Percentiles rank a stretch among this genome's conserved stretches.
These are phyloP conservation scores for Hymenoscyphus fructigenus DNA, from an alignment of 2,329 filamentous ascomycete species.

Conservation along the genomic window DNA sequence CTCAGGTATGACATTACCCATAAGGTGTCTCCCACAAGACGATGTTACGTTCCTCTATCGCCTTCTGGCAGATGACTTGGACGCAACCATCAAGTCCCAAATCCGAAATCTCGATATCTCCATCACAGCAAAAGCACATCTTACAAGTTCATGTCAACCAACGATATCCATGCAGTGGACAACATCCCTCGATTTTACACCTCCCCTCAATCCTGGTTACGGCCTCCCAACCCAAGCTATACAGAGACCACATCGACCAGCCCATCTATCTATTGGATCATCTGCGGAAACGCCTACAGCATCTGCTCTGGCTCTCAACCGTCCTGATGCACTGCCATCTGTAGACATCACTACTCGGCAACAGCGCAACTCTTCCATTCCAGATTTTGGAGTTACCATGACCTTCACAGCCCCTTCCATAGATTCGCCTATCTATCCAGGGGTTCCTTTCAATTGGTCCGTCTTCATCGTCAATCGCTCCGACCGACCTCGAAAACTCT, in stretches of 20 bases:
- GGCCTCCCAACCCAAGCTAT: conserved; percentile 57
- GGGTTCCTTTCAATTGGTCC: conserved; percentile 69
- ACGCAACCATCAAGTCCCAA: conserved; percentile 44
- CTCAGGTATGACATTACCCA: conserved; percentile 52
- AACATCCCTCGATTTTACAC: conserved; percentile 67
- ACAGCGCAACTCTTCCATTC: conserved; percentile 45
- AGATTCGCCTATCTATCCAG: conserved; percentile 57
- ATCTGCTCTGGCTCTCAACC: conserved; percentile 54
- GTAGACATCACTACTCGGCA: conserved; percentile 51
- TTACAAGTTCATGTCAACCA: conserved; percentile 59
- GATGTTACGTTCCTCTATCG: conserved; percentile 75
- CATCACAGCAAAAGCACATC: conserved; percentile 58
- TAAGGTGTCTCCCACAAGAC: conserved; percentile 68
- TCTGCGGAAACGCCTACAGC: conserved; percentile 53
- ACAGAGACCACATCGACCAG: conserved; percentile 60
- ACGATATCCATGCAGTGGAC: conserved; percentile 66
- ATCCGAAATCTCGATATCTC: conserved; percentile 57
- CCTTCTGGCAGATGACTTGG: conserved; percentile 48
- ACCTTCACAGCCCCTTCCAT: conserved; percentile 66
- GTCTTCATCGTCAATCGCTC: conserved; percentile 76
- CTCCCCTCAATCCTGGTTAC: conserved; percentile 63
- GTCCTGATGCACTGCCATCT: conserved; percentile 59
- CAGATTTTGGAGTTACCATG: conserved; percentile 71
- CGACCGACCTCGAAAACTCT: conserved; percentile 62
- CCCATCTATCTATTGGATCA: conserved; percentile 62